phyloP scores from a whole-genome alignment of 768 basidiomycete species.

The Kwoniella shandongensis region DNA sequence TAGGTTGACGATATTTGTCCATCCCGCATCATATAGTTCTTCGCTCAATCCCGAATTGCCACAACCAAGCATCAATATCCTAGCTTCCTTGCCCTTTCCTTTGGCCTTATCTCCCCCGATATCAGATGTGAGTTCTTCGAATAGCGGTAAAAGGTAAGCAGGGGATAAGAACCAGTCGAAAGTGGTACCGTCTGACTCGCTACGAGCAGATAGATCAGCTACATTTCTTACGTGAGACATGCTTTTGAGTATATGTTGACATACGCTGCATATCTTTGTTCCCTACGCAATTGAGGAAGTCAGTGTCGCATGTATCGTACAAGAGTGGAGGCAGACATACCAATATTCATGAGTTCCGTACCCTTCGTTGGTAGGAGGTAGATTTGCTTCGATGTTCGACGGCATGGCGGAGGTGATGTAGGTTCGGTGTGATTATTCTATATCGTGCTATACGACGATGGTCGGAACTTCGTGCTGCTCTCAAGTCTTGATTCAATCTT shows the following conservation, averaged over 20 bases:
- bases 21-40: constrained; percentile 54
- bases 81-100: constrained; percentile 26
- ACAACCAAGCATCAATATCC: constrained; percentile 50
- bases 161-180: constrained; percentile 55
- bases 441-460: no score
- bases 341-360: constrained; percentile 53
- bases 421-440: no score
- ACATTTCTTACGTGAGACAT: not conserved
- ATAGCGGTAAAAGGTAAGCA: constrained; percentile 43
- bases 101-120: constrained; percentile 18
- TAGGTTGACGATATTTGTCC: constrained; percentile 52
- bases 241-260: not conserved
- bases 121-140: constrained; percentile 35
- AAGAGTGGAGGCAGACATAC: constrained; percentile 24
- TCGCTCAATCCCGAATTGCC: constrained; percentile 45
- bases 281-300: constrained; percentile 28
- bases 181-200: constrained; percentile 44
- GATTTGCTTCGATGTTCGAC: constrained; percentile 25
- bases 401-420: constrained; percentile 10
- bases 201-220: not conserved
- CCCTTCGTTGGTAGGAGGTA: constrained; percentile 50
- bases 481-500: no score
- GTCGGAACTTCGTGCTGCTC: no score
- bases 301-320: not conserved
- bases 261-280: constrained; percentile 50